Base-by-base conservation (phyloP, 768 basidiomycete genomes). In the Leccinellum luteum region DNA sequence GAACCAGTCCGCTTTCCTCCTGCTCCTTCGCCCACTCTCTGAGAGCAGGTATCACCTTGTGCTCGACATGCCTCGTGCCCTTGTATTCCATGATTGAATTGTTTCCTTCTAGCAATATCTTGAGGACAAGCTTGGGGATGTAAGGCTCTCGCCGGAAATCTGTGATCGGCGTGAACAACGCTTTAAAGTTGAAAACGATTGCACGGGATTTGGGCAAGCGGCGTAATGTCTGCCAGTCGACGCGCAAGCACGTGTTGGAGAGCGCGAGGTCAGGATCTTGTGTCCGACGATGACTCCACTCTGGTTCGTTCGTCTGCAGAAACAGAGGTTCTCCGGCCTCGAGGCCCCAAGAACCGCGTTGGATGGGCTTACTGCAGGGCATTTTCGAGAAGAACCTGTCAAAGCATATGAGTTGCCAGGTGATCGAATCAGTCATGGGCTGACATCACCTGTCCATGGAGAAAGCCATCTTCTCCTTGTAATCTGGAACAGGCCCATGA, bases 191-290 rank as follows among this genome's bases (percentile, higher is more conserved):
- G 70, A 83, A 83, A 8, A 79, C 71, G 25, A 84, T 79, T 0
- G 79, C 78, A 12, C 68, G 69, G 6, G 81, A 81, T 53, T 67
- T 66, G 13, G 82, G 81, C 44, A 83, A 64, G 31, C 80, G 75
- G 17, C 81, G 74, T 31, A 83, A 64, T 8, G 80, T 82, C 62
- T 84, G 82, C 81, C 81, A 83, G 56, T 83, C 81, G 19, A 84
- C 79, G 14, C 81, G 77, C 43, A 84, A 60, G 59, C 74, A 67
- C 25, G 82, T 70, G 51, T 80, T 72, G 27, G 78, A 74, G 38
- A 78, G 51, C 3, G 67, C 51, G 15, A 83, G 66, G 28, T 75
- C 61, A 3, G 73, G 72, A 31, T 66, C 60, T 52, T 79, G 77
- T 6, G 49, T 60, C 34, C 67, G 64, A 28, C 77, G 76, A 44